Conservation (phyloP, 345 rosid genomes). For the Syzygium aromaticum region DNA sequence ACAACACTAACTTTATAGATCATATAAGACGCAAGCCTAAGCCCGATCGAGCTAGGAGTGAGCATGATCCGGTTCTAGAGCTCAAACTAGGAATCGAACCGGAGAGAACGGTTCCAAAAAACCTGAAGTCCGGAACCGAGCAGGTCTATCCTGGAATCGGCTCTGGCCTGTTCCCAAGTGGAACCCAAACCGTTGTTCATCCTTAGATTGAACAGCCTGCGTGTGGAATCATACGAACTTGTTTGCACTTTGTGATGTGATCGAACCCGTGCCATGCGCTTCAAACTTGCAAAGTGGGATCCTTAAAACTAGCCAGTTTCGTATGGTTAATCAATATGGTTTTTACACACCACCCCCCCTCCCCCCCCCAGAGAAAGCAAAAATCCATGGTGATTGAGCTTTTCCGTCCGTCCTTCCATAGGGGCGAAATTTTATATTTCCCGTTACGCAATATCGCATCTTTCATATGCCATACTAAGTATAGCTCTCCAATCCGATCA, state of each 20-base stretch:
- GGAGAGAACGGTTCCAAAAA: not conserved
- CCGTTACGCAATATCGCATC: fast-evolving
- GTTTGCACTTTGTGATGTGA: not conserved
- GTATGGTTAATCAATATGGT: not conserved
- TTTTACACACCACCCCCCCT: not conserved
- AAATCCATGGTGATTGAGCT: not conserved
- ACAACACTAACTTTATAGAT: not conserved
- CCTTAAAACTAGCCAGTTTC: not conserved
- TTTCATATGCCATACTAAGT: not conserved
- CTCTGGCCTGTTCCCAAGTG: not conserved
- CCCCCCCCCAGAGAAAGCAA: not conserved
- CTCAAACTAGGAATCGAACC: not conserved
- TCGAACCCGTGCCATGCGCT: not conserved
- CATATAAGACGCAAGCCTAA: not conserved
- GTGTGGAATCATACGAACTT: not conserved
- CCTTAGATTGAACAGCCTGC: not conserved
- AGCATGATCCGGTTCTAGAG: not conserved
- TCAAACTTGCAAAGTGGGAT: not conserved
- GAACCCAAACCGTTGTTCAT: not conserved
- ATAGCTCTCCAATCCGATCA: not conserved
- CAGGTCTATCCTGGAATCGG: fast-evolving
- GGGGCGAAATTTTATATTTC: not conserved
- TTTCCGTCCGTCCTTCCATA: not conserved
- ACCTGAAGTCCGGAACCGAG: not conserved
- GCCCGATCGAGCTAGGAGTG: not conserved